Percentiles rank a stretch among this genome's conserved stretches.
phyloP scores from a whole-genome alignment of 345 rosid genomes.

The Excoecaria cochinchinensis region DNA sequence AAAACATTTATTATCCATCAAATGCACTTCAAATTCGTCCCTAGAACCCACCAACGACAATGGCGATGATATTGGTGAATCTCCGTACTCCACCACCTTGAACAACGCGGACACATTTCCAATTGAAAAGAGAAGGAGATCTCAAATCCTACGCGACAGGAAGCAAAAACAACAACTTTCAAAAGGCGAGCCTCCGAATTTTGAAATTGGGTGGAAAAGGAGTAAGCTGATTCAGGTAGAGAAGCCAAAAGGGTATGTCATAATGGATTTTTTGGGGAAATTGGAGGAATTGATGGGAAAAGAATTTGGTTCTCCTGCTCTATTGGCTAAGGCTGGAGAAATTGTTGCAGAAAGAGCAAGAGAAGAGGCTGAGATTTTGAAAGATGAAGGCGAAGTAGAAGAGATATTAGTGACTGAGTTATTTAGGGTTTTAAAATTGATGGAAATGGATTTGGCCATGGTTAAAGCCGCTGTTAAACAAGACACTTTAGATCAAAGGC shows the following conservation, averaged over 20 bases:
- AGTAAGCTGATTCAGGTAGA: constrained; percentile 62
- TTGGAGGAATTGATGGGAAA: constrained; percentile 66
- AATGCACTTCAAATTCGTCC: constrained; percentile 34
- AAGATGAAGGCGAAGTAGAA: constrained; percentile 79
- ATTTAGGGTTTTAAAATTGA: constrained; percentile 79
- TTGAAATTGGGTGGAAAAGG: constrained; percentile 84
- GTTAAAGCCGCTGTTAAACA: constrained; percentile 83
- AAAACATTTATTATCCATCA: constrained; percentile 14
- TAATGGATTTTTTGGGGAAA: constrained; percentile 82
- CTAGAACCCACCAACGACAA: not conserved
- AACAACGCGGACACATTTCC: constrained; percentile 63
- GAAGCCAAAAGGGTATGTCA: constrained; percentile 74
- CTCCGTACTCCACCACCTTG: constrained; percentile 43
- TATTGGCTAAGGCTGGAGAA: constrained; percentile 76
- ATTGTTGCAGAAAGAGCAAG: constrained; percentile 83
- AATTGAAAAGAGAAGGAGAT: constrained; percentile 63
- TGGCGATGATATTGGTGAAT: not conserved
- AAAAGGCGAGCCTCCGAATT: constrained; percentile 67
- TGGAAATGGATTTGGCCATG: constrained; percentile 99
- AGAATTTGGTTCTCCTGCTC: constrained; percentile 72
- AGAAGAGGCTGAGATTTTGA: constrained; percentile 84
- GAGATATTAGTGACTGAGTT: constrained; percentile 84
- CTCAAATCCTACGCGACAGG: constrained; percentile 57
- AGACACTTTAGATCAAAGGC: constrained; percentile 67
- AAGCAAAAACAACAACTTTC: constrained; percentile 34